Conservation (phyloP, 139 green algal genomes). For the Yamagishiella unicocca region DNA sequence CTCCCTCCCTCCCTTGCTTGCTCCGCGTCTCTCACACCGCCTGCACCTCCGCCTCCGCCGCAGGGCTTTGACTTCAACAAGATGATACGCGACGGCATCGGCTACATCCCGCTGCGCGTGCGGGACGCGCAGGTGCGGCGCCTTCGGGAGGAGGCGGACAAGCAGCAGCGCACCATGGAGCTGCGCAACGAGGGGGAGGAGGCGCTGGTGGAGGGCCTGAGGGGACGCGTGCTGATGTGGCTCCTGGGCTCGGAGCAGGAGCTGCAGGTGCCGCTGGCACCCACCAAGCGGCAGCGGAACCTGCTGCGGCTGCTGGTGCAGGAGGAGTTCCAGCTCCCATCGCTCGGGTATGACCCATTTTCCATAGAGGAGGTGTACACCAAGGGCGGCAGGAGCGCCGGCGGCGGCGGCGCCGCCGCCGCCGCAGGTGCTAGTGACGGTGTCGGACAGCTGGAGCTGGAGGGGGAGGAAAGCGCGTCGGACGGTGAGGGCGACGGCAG, state of each 20-base stretch:
- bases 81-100: conserved; percentile 75
- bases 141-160: background rate
- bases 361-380: background rate
- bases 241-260: background rate
- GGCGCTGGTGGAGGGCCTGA: background rate
- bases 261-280: conserved; percentile 29
- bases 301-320: conserved; percentile 28
- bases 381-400: background rate
- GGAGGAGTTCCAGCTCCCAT: conserved; percentile 21
- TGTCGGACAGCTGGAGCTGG: background rate
- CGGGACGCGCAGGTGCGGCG: background rate
- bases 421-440: background rate
- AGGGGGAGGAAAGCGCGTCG: background rate
- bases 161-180: background rate
- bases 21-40: background rate
- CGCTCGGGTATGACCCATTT: conserved; percentile 2
- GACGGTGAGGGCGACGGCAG: background rate
- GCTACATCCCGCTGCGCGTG: conserved; percentile 61
- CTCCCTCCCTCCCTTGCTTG: background rate
- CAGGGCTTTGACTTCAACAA: conserved; percentile 88
- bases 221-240: background rate
- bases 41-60: background rate
- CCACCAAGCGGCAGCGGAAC: background rate
- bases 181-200: background rate
- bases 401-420: conserved; percentile 3